phyloP scores from a whole-genome alignment of 1,284 basidiomycete species.

The Hemileia vastatrix region DNA sequence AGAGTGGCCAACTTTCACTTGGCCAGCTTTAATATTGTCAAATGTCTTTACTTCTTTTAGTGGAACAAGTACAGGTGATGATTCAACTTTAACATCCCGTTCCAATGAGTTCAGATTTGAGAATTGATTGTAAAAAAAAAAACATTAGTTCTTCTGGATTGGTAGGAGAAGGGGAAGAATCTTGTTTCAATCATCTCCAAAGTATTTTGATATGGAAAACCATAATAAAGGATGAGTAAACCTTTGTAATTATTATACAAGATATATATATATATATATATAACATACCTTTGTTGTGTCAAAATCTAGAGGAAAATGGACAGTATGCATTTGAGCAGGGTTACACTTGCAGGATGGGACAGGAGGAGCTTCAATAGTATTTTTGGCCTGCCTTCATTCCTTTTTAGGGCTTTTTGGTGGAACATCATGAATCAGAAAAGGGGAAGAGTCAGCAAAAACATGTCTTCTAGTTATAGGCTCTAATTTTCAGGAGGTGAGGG shows the following conservation, averaged over 20 bases:
- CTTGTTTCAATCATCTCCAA: constrained; percentile 10
- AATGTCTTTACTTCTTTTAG: background rate
- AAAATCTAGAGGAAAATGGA: background rate
- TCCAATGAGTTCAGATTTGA: background rate
- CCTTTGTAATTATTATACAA: background rate
- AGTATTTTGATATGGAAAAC: constrained; percentile 19
- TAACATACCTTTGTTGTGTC: background rate
- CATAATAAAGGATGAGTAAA: no score
- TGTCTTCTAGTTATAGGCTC: no score
- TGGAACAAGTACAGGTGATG: no score
- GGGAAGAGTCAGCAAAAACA: no score
- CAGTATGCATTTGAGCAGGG: background rate
- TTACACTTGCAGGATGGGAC: background rate
- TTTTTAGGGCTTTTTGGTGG: no score
- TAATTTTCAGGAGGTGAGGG: no score
- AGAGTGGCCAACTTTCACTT: background rate
- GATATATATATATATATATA: no score
- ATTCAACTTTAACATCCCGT: background rate
- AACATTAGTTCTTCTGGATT: background rate
- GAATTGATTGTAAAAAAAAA: constrained; percentile 9
- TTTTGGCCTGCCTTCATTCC: no score
- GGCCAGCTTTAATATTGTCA: background rate
- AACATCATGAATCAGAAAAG: no score
- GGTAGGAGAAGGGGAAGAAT: constrained; percentile 1
- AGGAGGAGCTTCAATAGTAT: no score